Conservation (phyloP, 2,329 filamentous ascomycete species). For the Myriosclerotinia scirpicola region DNA sequence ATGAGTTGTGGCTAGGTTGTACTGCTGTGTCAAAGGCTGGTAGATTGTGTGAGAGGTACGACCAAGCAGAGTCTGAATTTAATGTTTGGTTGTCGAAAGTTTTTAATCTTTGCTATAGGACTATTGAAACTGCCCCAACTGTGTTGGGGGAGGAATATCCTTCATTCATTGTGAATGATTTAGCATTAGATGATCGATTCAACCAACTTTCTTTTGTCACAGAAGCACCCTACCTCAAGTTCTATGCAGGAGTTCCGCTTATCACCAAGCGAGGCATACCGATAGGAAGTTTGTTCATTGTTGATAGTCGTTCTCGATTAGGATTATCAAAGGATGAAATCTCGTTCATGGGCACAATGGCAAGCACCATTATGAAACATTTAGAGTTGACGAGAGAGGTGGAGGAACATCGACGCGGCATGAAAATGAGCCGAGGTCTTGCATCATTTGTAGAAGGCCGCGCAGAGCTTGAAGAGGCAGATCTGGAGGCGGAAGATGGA, state of each 20-base stretch:
- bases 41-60: slow-evolving; percentile 39
- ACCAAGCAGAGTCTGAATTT: not conserved
- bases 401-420: slow-evolving; percentile 54
- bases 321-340: slow-evolving; percentile 52
- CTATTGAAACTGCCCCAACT: slow-evolving; percentile 34
- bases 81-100: not conserved
- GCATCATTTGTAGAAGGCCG: slow-evolving; percentile 54
- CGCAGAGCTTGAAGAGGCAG: slow-evolving; percentile 36
- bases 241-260: slow-evolving; percentile 41
- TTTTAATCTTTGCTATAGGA: slow-evolving; percentile 29
- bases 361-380: slow-evolving; percentile 58
- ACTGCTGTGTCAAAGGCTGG: slow-evolving; percentile 36
- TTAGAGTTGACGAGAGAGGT: slow-evolving; percentile 57
- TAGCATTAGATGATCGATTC: slow-evolving; percentile 38
- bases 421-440: slow-evolving; percentile 55
- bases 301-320: slow-evolving; percentile 55
- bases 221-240: slow-evolving; percentile 34
- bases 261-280: slow-evolving; percentile 40
- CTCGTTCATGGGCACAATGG: slow-evolving; percentile 58
- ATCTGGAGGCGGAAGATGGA: slow-evolving; percentile 34
- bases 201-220: slow-evolving; percentile 38
- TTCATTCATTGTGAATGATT: slow-evolving; percentile 39
- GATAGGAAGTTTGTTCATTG: slow-evolving; percentile 61
- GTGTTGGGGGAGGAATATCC: slow-evolving; percentile 33
- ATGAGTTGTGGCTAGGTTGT: slow-evolving; percentile 41